Conservation (phyloP, 371 early-diverging fungal genomes). For the Syncephalastrum contaminatum region DNA sequence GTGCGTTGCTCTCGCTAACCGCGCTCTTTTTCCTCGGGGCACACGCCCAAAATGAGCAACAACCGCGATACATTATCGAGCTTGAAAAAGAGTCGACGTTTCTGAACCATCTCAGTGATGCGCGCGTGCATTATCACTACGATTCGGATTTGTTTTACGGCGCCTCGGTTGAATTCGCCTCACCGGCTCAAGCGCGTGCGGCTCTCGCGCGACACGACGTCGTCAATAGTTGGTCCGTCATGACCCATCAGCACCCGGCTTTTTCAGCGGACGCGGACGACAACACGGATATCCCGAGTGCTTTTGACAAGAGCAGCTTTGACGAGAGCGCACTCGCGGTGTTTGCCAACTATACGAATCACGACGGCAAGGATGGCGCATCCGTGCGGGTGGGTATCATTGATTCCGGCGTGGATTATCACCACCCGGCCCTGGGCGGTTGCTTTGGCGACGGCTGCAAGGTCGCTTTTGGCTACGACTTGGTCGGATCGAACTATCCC, state of each 20-base stretch:
- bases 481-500: slow-evolving; percentile 45
- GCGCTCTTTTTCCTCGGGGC: too few relatives aligned
- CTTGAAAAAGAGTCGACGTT: slow-evolving; percentile 6
- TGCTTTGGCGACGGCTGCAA: slow-evolving; percentile 60
- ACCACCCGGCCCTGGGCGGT: slow-evolving; percentile 66
- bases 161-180: slow-evolving; percentile 25
- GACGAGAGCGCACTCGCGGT: too few relatives aligned
- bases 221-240: slow-evolving; percentile 28
- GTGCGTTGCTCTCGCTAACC: too few relatives aligned
- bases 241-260: slow-evolving; percentile 16
- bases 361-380: slow-evolving; percentile 25
- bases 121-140: slow-evolving; percentile 24
- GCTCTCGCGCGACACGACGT: slow-evolving; percentile 15
- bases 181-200: slow-evolving; percentile 12
- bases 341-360: too few relatives aligned
- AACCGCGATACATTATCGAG: slow-evolving; percentile 16
- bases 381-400: slow-evolving; percentile 68
- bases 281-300: too few relatives aligned
- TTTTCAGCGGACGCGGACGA: not conserved
- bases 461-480: slow-evolving; percentile 50
- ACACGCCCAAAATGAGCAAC: too few relatives aligned
- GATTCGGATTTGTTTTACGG: slow-evolving; percentile 30
- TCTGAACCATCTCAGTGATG: not conserved
- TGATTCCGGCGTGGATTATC: slow-evolving; percentile 56
- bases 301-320: too few relatives aligned